Conservation (phyloP, 768 basidiomycete genomes). For the Cystofilobasidium ferigula region DNA sequence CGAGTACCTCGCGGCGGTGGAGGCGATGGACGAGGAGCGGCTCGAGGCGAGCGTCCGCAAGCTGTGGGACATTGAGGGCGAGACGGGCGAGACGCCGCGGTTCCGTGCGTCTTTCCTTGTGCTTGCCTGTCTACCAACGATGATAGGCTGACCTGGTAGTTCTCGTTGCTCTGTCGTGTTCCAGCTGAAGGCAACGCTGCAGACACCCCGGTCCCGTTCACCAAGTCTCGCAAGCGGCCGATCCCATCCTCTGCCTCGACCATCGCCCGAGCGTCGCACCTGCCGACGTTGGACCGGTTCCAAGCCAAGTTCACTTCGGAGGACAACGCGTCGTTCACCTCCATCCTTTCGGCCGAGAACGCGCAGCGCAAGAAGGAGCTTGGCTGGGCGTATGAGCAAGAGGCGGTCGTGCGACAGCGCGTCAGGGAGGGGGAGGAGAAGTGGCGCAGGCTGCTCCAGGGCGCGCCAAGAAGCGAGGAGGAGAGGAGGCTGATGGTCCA, state of each 20-base stretch:
- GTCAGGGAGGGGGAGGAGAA: constrained; percentile 55
- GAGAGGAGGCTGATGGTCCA: constrained; percentile 7
- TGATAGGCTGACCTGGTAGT: too few species aligned
- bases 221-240: background rate
- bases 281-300: constrained; percentile 68
- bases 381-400: constrained; percentile 91
- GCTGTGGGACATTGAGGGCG: constrained; percentile 19
- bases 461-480: constrained; percentile 19
- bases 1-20: constrained; percentile 24
- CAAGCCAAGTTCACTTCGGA: constrained; percentile 89
- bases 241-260: constrained; percentile 18
- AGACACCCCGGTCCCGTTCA: constrained; percentile 11
- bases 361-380: constrained; percentile 60
- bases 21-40: constrained; percentile 18
- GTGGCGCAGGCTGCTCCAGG: constrained; percentile 41
- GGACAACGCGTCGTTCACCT: constrained; percentile 92
- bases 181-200: constrained; percentile 1
- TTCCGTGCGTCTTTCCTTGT: background rate
- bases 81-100: constrained; percentile 14
- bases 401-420: constrained; percentile 62
- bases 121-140: background rate
- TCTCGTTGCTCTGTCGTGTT: too few species aligned
- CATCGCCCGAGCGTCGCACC: constrained; percentile 27
- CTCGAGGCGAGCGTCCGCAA: constrained; percentile 18
- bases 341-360: constrained; percentile 86